Conservation (phyloP, 345 rosid genomes). For the Iberis pinnata region DNA sequence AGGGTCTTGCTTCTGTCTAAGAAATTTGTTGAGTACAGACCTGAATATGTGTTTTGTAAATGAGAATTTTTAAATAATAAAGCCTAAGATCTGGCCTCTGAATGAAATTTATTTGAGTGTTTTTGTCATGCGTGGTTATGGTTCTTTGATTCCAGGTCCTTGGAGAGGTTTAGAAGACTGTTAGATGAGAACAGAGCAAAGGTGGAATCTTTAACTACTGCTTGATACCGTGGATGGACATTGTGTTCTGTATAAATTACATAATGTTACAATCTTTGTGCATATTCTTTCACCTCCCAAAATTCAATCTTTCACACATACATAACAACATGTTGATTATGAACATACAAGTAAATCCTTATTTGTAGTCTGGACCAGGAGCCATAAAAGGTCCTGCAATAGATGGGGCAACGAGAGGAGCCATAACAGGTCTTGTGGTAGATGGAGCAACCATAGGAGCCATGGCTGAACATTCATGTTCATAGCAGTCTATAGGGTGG, state of each 20-base stretch:
- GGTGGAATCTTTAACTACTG: constrained; percentile 18
- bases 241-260: constrained; percentile 24
- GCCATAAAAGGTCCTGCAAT: constrained; percentile 41
- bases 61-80: not conserved
- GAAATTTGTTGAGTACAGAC: not conserved
- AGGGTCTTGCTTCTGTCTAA: constrained; percentile 10
- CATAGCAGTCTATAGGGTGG: constrained; percentile 68
- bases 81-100: constrained; percentile 4
- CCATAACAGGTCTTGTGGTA: not conserved
- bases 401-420: constrained; percentile 28
- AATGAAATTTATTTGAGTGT: constrained; percentile 9
- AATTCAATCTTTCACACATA: constrained; percentile 14
- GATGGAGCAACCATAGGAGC: constrained; percentile 23
- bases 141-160: constrained; percentile 14
- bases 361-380: constrained; percentile 33
- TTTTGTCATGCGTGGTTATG: constrained; percentile 18
- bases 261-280: constrained; percentile 22
- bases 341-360: constrained; percentile 6
- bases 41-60: not conserved
- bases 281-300: constrained; percentile 19
- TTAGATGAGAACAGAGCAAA: constrained; percentile 21
- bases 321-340: constrained; percentile 8
- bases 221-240: constrained; percentile 13
- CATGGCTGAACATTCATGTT: constrained; percentile 41
- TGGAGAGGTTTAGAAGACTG: constrained; percentile 23